Evolutionary conservation across 2,329 filamentous ascomycete species (phyloP), one percentile per base, ranked within the genome.

Genomic region (Sporothrix schenckii): DNA sequence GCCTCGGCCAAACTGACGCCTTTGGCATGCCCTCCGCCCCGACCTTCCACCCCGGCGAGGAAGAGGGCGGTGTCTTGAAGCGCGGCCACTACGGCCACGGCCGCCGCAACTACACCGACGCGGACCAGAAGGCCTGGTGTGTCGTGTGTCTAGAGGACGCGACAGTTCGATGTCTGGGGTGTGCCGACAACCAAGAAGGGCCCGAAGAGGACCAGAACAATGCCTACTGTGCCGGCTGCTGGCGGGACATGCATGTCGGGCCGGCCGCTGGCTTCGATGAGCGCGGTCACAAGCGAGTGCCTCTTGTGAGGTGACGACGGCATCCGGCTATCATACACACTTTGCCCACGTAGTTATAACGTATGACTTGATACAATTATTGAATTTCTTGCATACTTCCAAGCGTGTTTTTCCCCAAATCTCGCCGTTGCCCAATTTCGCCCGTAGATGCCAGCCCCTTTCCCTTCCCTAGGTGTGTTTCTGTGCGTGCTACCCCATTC

Each of bases 71-170:
- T 34, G n/a, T 58, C 1, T 16, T 54, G 6, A 63, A 65, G 47
- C 39, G 44, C 4, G 70, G 53, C 21, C 68, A 54, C 27, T 60
- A 27, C 16, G 52, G 50, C 24, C 53, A n/a, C 78, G 80, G 4
- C 77, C 84, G 5, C 54, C 80, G 77, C 2, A 81, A 80, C 63
- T 88, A 85, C 76, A 87, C 89, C 0, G 90, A 94, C 75, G 89
- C 90, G 47, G 91, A 94, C 75, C 84, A 90, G 72, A 88, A 90
- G 54, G 87, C 85, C 0, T 96, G 92, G 92, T 96, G 93, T 78
- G 86, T 89, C 44, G 93, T 95, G 11, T 97, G 93, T 77, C 88
- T 91, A 61, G 91, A 93, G 71, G 91, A 95, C 76, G 92, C 90
- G 0, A 88, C 88, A 3, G 80, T 95, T 39, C 84, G 85, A 70